phyloP scores from a whole-genome alignment of 768 basidiomycete genomes.

The Xerocomellus amylosporus region DNA sequence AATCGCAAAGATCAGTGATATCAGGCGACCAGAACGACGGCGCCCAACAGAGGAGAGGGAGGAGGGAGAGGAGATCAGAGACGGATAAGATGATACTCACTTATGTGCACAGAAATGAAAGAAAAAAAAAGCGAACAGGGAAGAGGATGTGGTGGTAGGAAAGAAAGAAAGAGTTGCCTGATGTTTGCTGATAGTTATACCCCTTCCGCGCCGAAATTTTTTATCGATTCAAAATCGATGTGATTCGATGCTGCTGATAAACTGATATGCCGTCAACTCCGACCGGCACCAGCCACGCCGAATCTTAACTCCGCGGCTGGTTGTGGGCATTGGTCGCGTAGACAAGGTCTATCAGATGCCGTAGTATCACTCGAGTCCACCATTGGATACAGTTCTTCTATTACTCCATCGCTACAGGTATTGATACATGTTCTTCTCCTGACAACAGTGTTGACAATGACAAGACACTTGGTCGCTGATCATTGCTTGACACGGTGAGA shows the following conservation, averaged over 20 bases:
- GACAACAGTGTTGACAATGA: conserved; percentile 4
- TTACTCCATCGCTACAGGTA: background rate
- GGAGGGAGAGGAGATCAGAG: conserved; percentile 16
- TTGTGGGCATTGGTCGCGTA: too few species aligned
- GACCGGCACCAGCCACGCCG: conserved; percentile 28
- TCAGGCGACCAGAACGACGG: conserved; percentile 2
- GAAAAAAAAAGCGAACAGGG: conserved; percentile 30
- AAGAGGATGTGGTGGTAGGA: conserved; percentile 36
- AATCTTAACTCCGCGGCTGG: conserved; percentile 17
- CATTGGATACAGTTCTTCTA: background rate
- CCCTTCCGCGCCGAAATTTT: conserved; percentile 51
- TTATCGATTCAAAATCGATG: conserved; percentile 66
- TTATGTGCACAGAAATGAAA: conserved; percentile 41
- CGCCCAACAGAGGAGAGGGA: conserved; percentile 16
- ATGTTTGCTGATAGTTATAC: conserved; percentile 63
- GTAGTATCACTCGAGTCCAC: background rate
- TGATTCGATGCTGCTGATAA: conserved; percentile 46
- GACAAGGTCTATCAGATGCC: too few species aligned
- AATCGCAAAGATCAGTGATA: conserved; percentile 27
- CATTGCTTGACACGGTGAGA: conserved; percentile 9
- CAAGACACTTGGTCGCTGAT: conserved; percentile 8
- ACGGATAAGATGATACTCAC: conserved; percentile 35
- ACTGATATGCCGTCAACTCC: conserved; percentile 48
- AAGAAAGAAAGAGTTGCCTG: conserved; percentile 33
- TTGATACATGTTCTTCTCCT: conserved; percentile 11